phyloP scores from a whole-genome alignment of 257 asterid species.

The Hygrophila difformis region DNA sequence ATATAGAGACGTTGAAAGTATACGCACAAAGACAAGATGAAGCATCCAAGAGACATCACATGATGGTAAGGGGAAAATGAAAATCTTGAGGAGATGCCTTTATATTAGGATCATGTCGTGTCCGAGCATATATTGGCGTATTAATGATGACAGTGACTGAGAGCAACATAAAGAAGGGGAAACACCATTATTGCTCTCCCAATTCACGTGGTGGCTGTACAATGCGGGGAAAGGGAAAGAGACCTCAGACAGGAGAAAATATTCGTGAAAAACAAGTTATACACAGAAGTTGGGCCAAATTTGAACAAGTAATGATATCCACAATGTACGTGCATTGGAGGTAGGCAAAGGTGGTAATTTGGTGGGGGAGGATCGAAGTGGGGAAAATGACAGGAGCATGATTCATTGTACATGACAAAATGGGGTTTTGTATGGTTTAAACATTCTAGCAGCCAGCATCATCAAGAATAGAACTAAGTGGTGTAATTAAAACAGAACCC shows the following conservation, averaged over 20 bases:
- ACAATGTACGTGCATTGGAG: no score
- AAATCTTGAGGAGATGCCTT: background rate
- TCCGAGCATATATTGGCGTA: constrained; percentile 5
- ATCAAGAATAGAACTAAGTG: no score
- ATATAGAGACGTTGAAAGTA: no score
- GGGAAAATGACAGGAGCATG: constrained; percentile 1
- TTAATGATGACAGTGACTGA: constrained; percentile 13
- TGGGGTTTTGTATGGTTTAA: no score
- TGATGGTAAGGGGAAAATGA: no score
- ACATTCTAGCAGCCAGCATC: no score
- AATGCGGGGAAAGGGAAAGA: constrained; percentile 1
- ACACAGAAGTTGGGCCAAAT: no score
- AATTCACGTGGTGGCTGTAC: constrained; percentile 32
- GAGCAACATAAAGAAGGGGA: constrained; percentile 9
- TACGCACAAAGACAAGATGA: constrained; percentile 14
- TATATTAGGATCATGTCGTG: background rate
- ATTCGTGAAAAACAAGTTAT: no score
- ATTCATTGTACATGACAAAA: background rate
- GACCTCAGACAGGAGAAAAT: constrained; percentile 1
- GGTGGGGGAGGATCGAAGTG: no score
- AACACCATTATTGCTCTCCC: constrained; percentile 20
- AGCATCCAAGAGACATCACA: background rate
- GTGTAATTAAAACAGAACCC: no score
- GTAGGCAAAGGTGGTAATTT: no score
- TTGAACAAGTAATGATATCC: no score